Percentiles rank a stretch among this genome's conserved stretches.
phyloP scores from a whole-genome alignment of 257 asterid species.

The Gentiana macrophylla region DNA sequence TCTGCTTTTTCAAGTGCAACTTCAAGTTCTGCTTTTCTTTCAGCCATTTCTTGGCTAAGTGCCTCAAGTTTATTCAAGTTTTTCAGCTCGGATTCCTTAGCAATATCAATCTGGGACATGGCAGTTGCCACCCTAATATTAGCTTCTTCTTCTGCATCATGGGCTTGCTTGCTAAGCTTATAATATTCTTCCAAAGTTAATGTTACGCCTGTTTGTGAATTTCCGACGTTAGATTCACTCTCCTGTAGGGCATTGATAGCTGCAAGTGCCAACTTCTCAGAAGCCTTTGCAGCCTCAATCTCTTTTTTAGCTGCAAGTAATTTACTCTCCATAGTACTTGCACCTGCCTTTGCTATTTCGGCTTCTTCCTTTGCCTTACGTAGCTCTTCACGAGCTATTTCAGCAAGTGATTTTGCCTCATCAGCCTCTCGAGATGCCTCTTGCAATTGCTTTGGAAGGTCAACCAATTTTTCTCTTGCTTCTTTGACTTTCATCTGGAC shows the following conservation, averaged over 20 bases:
- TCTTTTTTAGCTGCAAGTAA: slow-evolving; percentile 73
- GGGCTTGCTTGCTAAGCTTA: slow-evolving; percentile 79
- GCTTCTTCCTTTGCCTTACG: slow-evolving; percentile 65
- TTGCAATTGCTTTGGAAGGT: slow-evolving; percentile 63
- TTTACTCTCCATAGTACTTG: slow-evolving; percentile 51
- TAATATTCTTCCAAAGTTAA: slow-evolving; percentile 75
- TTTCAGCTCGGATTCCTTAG: slow-evolving; percentile 67
- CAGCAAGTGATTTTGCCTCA: slow-evolving; percentile 38
- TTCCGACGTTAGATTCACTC: slow-evolving; percentile 53
- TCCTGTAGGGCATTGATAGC: slow-evolving; percentile 72
- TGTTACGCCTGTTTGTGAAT: slow-evolving; percentile 42
- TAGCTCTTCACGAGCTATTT: slow-evolving; percentile 50
- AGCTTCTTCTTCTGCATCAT: slow-evolving; percentile 82
- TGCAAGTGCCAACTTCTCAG: slow-evolving; percentile 75
- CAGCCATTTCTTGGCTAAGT: slow-evolving; percentile 43
- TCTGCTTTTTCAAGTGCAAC: slow-evolving; percentile 56
- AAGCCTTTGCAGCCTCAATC: slow-evolving; percentile 86
- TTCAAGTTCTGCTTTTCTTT: slow-evolving; percentile 49
- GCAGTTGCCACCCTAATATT: slow-evolving; percentile 56
- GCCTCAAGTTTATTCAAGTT: slow-evolving; percentile 66
- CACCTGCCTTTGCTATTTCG: slow-evolving; percentile 63
- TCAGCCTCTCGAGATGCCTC: slow-evolving; percentile 70
- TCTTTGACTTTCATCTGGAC: slow-evolving; percentile 59
- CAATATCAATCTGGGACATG: slow-evolving; percentile 58
- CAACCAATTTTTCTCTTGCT: slow-evolving; percentile 55